Conservation (phyloP, 2,329 filamentous ascomycete genomes). For the Beauveria sp. region DNA sequence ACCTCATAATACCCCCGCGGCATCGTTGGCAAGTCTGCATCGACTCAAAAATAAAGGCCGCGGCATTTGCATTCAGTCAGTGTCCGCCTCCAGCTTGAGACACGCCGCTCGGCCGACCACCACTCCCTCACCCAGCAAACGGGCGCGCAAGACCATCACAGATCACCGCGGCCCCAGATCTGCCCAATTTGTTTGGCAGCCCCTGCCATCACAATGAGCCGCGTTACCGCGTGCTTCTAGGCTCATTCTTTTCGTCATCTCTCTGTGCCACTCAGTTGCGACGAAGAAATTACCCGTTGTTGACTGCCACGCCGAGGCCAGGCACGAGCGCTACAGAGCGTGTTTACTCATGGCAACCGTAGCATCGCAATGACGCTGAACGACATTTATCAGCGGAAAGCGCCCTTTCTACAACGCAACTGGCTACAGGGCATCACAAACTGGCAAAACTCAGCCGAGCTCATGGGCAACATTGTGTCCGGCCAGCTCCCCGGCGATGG, state of each 20-base stretch:
- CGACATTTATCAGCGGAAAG: constrained; percentile 38
- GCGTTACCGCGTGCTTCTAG: not conserved
- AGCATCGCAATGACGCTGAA: constrained; percentile 39
- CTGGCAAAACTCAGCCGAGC: constrained; percentile 26
- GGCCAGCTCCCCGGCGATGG: constrained; percentile 28
- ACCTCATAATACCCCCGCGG: not conserved
- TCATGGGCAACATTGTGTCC: constrained; percentile 38
- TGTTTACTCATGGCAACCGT: not conserved
- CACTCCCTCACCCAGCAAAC: not conserved
- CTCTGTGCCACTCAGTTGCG: too few species aligned
- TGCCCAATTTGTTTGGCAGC: not conserved
- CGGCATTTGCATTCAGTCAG: not conserved
- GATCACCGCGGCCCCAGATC: not conserved
- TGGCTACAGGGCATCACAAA: constrained; percentile 42
- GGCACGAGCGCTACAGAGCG: not conserved
- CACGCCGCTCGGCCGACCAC: not conserved
- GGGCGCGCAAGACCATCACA: not conserved
- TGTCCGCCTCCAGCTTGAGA: not conserved
- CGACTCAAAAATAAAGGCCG: too few species aligned
- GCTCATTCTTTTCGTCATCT: too few species aligned
- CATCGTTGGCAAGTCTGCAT: not conserved
- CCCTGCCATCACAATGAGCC: not conserved
- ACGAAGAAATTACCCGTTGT: not conserved
- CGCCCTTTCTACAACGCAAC: constrained; percentile 49
- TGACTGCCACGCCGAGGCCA: not conserved